Conservation (phyloP, 2,329 filamentous ascomycete genomes). For the Apiospora saccharicola region DNA sequence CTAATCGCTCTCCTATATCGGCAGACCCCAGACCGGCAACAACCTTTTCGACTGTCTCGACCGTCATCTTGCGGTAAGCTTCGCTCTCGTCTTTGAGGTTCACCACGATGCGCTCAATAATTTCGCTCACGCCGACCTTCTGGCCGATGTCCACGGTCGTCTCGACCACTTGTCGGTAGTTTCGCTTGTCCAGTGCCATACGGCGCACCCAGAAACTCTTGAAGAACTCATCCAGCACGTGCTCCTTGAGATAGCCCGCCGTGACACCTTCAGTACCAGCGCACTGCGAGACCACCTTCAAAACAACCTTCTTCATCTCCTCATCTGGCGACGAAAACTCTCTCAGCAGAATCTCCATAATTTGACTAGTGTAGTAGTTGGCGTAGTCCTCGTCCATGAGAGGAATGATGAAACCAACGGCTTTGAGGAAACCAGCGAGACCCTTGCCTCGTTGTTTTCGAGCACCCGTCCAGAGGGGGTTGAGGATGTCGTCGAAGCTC, state of each 20-base stretch:
- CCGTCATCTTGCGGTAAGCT: conserved; percentile 98
- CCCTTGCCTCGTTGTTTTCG: conserved; percentile 97
- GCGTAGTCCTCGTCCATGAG: conserved; percentile 99
- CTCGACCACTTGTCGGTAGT: conserved; percentile 97
- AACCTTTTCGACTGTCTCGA: conserved; percentile 97
- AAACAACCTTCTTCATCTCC: conserved; percentile 99
- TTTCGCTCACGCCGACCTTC: conserved; percentile 97
- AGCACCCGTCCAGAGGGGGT: conserved; percentile 95
- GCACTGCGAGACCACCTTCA: conserved; percentile 97
- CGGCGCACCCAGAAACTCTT: conserved; percentile 98
- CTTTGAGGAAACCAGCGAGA: conserved; percentile 93
- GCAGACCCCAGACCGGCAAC: conserved; percentile 92
- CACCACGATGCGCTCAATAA: conserved; percentile 89
- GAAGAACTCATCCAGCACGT: conserved; percentile 95
- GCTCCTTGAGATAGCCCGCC: conserved; percentile 91
- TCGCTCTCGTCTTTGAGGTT: conserved; percentile 99
- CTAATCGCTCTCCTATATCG: conserved; percentile 89
- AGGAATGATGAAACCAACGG: conserved; percentile 96
- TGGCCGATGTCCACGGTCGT: conserved; percentile 97
- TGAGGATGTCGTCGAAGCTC: conserved; percentile 96
- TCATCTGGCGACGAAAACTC: conserved; percentile 98
- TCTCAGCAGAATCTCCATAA: conserved; percentile 96
- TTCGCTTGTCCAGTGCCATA: conserved; percentile 97
- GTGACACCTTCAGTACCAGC: conserved; percentile 95
- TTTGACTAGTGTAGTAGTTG: conserved; percentile 98